A percentile compares a stretch with the other conserved stretches of the same genome.
phyloP scores from a whole-genome alignment of 805 yeast species.

The Candida ovalis region DNA sequence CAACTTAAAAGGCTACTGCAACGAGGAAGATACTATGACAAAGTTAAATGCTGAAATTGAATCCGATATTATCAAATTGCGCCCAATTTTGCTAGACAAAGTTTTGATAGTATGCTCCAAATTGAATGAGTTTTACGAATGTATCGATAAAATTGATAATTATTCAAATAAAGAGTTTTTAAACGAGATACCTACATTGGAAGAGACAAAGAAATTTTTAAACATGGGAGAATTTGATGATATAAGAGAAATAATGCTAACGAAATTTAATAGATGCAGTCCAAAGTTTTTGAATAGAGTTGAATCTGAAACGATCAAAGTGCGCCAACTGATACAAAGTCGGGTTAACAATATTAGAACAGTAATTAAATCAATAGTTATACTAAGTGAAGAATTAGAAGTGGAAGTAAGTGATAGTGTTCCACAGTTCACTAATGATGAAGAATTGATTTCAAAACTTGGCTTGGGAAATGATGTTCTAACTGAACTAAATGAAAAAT shows the following conservation, averaged over 20 bases:
- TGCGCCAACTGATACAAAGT: slow-evolving; percentile 22
- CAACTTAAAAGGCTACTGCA: slow-evolving; percentile 18
- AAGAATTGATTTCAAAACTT: slow-evolving; percentile 17
- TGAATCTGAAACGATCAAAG: slow-evolving; percentile 26
- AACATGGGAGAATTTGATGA: slow-evolving; percentile 20
- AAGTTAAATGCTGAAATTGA: slow-evolving; percentile 21
- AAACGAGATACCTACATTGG: slow-evolving; percentile 23
- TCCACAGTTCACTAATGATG: slow-evolving; percentile 11
- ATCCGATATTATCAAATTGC: slow-evolving; percentile 17
- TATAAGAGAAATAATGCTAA: slow-evolving; percentile 24
- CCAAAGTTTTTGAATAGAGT: slow-evolving; percentile 24
- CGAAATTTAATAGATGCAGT: slow-evolving; percentile 26
- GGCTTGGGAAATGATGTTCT: slow-evolving; percentile 21
- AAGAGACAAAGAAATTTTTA: slow-evolving; percentile 17
- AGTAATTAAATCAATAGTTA: slow-evolving; percentile 5
- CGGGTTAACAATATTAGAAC: slow-evolving; percentile 18
- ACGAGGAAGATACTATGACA: slow-evolving; percentile 22
- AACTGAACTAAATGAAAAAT: slow-evolving; percentile 10
- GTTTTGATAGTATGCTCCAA: slow-evolving; percentile 20
- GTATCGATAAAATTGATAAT: slow-evolving; percentile 20
- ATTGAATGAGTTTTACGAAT: slow-evolving; percentile 22
- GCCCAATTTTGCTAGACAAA: slow-evolving; percentile 25
- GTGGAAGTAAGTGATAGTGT: slow-evolving; percentile 3
- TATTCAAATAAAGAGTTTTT: slow-evolving; percentile 15
- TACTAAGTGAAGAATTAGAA: slow-evolving; percentile 12